A percentile compares a stretch with the other conserved stretches of the same genome.
These are phyloP conservation scores for Colletotrichum sp. DNA, from an alignment of 2,329 filamentous ascomycete genomes.

Conservation along the genomic window DNA sequence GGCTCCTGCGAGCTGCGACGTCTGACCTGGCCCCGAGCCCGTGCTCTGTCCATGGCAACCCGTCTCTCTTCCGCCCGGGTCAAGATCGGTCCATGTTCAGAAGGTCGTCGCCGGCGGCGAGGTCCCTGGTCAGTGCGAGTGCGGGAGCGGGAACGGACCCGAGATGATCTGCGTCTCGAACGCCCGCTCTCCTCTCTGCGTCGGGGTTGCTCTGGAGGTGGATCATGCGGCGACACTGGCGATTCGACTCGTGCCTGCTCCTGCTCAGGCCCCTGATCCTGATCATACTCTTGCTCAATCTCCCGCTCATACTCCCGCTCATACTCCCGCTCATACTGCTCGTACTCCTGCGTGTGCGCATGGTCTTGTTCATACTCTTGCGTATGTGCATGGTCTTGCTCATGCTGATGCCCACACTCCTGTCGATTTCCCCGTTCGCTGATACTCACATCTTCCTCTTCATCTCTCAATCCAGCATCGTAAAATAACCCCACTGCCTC, in stretches of 20 bases:
- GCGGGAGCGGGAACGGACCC: not conserved
- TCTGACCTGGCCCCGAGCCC: not conserved
- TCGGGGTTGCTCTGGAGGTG: not conserved
- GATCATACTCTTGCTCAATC: not conserved
- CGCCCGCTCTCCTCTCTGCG: not conserved
- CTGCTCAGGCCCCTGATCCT: not conserved
- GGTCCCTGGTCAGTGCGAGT: not conserved
- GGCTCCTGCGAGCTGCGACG: not conserved
- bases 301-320: not conserved
- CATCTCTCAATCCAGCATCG: conserved; percentile 17
- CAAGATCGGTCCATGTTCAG: not conserved
- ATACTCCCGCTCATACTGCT: not conserved
- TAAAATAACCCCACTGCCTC: conserved; percentile 16
- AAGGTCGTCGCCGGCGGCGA: not conserved
- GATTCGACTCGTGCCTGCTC: not conserved
- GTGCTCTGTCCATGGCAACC: not conserved
- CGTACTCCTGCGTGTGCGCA: not conserved
- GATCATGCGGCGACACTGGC: not conserved
- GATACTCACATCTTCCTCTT: not conserved
- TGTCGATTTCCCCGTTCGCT: not conserved
- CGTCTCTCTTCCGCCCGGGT: not conserved
- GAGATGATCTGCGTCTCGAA: not conserved
- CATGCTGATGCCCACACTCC: not conserved
- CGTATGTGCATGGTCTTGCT: not conserved
- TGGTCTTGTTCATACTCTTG: not conserved